A percentile compares a stretch with the other conserved stretches of the same genome.
These are phyloP conservation scores for Spiraea crenata DNA, from an alignment of 331 rosid genomes.

Conservation along the genomic window DNA sequence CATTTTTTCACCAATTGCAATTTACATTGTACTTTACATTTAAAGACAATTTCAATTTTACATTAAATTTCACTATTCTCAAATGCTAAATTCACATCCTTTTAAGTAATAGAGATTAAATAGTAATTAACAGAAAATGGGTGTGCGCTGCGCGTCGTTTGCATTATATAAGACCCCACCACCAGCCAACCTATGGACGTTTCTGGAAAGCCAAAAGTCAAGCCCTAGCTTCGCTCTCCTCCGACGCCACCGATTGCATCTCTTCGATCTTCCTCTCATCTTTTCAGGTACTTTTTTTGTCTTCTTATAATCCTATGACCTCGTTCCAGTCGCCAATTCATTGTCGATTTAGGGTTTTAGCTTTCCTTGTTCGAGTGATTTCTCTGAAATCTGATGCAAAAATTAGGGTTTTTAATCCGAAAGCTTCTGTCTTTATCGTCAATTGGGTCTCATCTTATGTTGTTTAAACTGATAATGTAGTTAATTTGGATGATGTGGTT, in stretches of 20 bases:
- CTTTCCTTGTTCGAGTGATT: too few relatives aligned
- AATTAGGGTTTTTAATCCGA: neutral
- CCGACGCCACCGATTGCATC: neutral
- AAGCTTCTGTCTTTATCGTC: neutral
- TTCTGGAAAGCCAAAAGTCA: conserved; percentile 1
- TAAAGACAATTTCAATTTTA: too few relatives aligned
- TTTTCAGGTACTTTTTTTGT: neutral
- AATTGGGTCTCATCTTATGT: neutral
- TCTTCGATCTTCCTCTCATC: neutral
- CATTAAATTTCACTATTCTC: too few relatives aligned
- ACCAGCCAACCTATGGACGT: too few relatives aligned
- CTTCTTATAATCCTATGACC: neutral
- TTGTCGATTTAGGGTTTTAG: conserved; percentile 2
- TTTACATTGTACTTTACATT: too few relatives aligned
- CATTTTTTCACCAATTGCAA: too few relatives aligned
- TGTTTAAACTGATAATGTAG: neutral
- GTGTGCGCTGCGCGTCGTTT: too few relatives aligned
- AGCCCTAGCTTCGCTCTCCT: conserved; percentile 6
- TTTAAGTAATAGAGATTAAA: too few relatives aligned
- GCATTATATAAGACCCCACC: too few relatives aligned
- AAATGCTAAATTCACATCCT: too few relatives aligned
- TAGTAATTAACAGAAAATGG: too few relatives aligned
- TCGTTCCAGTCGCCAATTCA: neutral
- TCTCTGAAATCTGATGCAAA: neutral
- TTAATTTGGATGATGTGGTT: neutral